Evolutionary conservation across 2,329 filamentous ascomycete genomes (phyloP), one percentile per base, ranked within the genome.

Genomic region (Dothistroma septosporum): DNA sequence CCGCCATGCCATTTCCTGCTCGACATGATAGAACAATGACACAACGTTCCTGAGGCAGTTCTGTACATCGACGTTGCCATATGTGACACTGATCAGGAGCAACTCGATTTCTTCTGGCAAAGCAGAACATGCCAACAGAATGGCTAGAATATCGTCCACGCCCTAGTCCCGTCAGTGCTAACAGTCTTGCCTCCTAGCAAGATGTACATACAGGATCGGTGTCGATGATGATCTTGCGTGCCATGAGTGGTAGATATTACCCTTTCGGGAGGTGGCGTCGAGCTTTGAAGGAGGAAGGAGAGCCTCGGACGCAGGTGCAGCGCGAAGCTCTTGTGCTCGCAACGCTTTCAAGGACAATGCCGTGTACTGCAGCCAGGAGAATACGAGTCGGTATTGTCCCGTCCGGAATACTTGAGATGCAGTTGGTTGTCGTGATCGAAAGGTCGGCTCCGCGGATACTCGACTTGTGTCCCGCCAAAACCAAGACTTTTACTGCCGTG

Each of bases 31-130:
- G 78, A 99, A 97, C 63, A 97, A 81, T 24, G 91, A 89, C 44
- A 97, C 87, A 16, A 90, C 87, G 76, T 99, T 99, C 55, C 89
- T 87, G 55, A 97, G 82, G 70, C 92, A 97, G 75, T 86, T 92
- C 64, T 92, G 83, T 16, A 96, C 85, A 67, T 92, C 87, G 22
- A 97, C 90, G 73, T 99, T 99, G 59, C 94, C 94, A 75, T 94
- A 97, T 0, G 92, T 96, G 62, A 97, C 83, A 1, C 92, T 96
- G 59, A 99, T 82, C 75, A 97, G 83, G 52, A 90, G 76, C 37
- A 97, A 80, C 74, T 97, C 91, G 22, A 97, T 81, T 72, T 97
- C 93, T 68, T 96, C 89, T 0, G 89, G 84, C 24, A 85, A 86
- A 35, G 91, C 87, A 57, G 91, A 89, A 62, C 97, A 84, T 4